A percentile compares a stretch with the other conserved stretches of the same genome.
Conservation (phyloP, 139 green algal species). For the Ettlia oleoabundans region DNA sequence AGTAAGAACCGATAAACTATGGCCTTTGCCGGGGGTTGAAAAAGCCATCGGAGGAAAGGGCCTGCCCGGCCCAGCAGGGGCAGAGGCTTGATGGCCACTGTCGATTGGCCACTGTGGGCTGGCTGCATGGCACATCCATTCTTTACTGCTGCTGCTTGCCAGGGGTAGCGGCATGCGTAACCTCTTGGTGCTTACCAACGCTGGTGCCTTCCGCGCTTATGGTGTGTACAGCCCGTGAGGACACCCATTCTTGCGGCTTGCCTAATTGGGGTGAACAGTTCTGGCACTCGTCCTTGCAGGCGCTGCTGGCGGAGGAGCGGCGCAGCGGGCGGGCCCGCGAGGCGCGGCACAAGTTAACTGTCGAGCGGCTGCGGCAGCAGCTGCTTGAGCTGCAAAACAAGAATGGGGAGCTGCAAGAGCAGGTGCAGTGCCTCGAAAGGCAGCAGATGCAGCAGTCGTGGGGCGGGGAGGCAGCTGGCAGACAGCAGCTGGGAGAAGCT, state of each 20-base stretch:
- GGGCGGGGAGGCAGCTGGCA: background rate
- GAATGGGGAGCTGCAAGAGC: conserved; percentile 73
- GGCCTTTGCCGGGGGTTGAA: too few relatives aligned
- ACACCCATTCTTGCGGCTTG: too few relatives aligned
- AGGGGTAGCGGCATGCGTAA: too few relatives aligned
- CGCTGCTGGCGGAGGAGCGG: conserved; percentile 70
- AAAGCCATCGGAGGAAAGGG: too few relatives aligned
- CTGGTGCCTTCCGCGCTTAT: too few relatives aligned
- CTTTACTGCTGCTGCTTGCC: background rate
- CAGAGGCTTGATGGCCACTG: too few relatives aligned
- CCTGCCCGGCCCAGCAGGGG: too few relatives aligned
- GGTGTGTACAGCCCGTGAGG: too few relatives aligned
- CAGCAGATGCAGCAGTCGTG: conserved; percentile 54
- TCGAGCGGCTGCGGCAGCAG: conserved; percentile 82
- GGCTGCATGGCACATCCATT: background rate
- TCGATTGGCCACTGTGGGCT: background rate
- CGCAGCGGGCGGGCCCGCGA: conserved; percentile 62
- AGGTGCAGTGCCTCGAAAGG: conserved; percentile 77
- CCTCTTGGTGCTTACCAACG: too few relatives aligned
- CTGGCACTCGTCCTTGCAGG: conserved; percentile 45
- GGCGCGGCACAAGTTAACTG: conserved; percentile 78
- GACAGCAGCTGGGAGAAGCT: background rate
- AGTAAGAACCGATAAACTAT: too few relatives aligned
- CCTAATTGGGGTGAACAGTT: too few relatives aligned
- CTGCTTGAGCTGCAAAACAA: conserved; percentile 76